These are phyloP conservation scores for Remersonia thermophila DNA, from an alignment of 2,329 filamentous ascomycete genomes.

Conservation along the genomic window DNA sequence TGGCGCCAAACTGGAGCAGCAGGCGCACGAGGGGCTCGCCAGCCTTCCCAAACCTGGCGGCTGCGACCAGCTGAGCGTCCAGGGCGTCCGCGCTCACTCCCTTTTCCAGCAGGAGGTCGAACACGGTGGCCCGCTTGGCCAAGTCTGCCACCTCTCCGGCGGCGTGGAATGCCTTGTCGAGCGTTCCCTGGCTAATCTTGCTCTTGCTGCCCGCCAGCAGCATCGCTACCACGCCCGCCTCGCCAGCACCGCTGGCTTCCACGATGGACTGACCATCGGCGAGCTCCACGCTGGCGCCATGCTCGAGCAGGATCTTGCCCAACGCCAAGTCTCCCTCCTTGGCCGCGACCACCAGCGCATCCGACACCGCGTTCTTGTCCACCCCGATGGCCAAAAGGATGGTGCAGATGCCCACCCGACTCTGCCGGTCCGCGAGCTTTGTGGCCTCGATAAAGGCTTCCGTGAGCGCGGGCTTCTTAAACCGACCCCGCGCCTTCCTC, in stretches of 20 bases:
- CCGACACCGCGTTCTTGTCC: conserved; percentile 32
- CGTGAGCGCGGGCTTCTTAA: conserved; percentile 28
- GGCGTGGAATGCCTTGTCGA: conserved; percentile 42
- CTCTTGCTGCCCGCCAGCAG: conserved; percentile 30
- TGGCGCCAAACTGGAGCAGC: conserved; percentile 39
- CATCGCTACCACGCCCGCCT: conserved; percentile 36
- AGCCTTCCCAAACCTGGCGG: conserved; percentile 37
- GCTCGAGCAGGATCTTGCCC: conserved; percentile 36
- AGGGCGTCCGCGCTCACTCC: conserved; percentile 40
- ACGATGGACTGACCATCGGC: conserved; percentile 42
- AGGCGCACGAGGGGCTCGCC: conserved; percentile 37
- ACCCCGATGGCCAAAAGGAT: conserved; percentile 35
- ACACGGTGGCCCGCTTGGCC: conserved; percentile 34
- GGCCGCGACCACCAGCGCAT: conserved; percentile 38
- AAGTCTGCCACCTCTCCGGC: conserved; percentile 41
- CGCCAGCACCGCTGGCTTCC: conserved; percentile 40
- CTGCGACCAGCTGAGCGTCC: conserved; percentile 40
- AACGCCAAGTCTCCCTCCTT: conserved; percentile 40
- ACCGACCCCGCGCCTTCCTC: conserved; percentile 22
- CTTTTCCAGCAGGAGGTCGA: conserved; percentile 36
- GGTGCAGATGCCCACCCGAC: conserved; percentile 32
- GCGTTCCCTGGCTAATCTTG: conserved; percentile 27
- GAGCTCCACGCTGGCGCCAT: conserved; percentile 39
- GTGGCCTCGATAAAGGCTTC: conserved; percentile 32
- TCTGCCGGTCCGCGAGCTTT: conserved; percentile 26